These are phyloP conservation scores for Astragalus membranaceus DNA, from an alignment of 306 rosid species.

Conservation along the genomic window DNA sequence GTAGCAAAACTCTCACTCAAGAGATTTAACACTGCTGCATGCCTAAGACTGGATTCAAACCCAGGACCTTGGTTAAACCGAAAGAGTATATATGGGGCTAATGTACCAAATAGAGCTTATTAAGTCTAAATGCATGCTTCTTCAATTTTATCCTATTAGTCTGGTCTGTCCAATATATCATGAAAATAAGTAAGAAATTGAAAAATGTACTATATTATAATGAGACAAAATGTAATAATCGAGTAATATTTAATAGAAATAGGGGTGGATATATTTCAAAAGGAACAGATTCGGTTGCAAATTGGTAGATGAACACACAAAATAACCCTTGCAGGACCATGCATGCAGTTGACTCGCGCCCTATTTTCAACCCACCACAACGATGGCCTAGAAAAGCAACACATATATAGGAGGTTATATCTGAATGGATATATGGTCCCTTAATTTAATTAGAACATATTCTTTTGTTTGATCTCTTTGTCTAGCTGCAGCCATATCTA, in stretches of 20 bases:
- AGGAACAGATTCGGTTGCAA: conserved; percentile 19
- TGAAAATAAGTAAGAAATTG: background rate
- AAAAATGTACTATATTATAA: background rate
- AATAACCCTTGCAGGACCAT: background rate
- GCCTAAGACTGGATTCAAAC: too few relatives aligned
- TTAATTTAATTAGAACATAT: conserved; percentile 43
- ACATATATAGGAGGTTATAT: background rate
- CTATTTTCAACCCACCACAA: background rate
- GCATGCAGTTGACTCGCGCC: conserved; percentile 22
- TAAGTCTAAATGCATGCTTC: too few relatives aligned
- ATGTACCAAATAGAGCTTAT: too few relatives aligned
- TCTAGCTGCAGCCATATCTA: background rate
- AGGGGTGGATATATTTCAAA: background rate
- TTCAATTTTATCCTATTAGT: too few relatives aligned
- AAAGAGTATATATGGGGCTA: too few relatives aligned
- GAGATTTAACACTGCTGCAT: too few relatives aligned
- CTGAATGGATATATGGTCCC: conserved; percentile 19
- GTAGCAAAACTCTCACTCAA: too few relatives aligned
- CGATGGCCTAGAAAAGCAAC: background rate
- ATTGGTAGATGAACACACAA: conserved; percentile 25
- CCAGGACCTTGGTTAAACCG: too few relatives aligned
- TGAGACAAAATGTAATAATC: background rate
- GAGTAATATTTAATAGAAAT: background rate
- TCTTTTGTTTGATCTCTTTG: conserved; percentile 6
- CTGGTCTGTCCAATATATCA: too few relatives aligned